phyloP scores from a whole-genome alignment of 257 asterid genomes.

The Prunella vulgaris region DNA sequence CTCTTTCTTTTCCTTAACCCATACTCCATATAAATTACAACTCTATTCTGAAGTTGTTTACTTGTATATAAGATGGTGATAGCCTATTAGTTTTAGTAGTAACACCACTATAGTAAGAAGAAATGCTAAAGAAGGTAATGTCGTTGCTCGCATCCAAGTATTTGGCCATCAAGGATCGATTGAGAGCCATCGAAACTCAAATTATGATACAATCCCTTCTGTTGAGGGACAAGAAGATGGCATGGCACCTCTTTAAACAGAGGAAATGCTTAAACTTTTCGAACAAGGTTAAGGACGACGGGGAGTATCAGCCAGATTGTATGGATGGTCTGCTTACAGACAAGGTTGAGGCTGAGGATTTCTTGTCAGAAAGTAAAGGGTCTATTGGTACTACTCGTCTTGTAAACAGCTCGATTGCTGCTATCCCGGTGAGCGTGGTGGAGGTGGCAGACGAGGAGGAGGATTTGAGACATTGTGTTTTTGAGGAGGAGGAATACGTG shows the following conservation, averaged over 20 bases:
- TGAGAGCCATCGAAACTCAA: slow-evolving; percentile 31
- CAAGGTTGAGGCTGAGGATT: not conserved
- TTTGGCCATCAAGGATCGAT: slow-evolving; percentile 19
- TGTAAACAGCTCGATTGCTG: slow-evolving; percentile 1
- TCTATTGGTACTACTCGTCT: not conserved
- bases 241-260: slow-evolving; percentile 16
- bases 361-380: not conserved
- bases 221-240: slow-evolving; percentile 27
- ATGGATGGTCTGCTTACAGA: not conserved
- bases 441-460: slow-evolving; percentile 3
- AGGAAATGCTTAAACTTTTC: slow-evolving; percentile 11
- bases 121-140: slow-evolving; percentile 31
- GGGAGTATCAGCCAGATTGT: not conserved
- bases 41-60: not conserved
- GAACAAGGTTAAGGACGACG: slow-evolving; percentile 5
- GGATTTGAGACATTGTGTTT: not conserved
- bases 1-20: slow-evolving; percentile 21
- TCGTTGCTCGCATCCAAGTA: slow-evolving; percentile 25
- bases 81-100: not conserved
- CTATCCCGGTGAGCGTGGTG: slow-evolving; percentile 12
- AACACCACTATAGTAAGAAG: not conserved
- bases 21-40: slow-evolving; percentile 12
- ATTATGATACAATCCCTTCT: slow-evolving; percentile 30
- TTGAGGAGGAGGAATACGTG: slow-evolving; percentile 5
- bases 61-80: not conserved